These are phyloP conservation scores for Serendipita sp. DNA, from an alignment of 768 basidiomycete genomes.

Conservation along the genomic window DNA sequence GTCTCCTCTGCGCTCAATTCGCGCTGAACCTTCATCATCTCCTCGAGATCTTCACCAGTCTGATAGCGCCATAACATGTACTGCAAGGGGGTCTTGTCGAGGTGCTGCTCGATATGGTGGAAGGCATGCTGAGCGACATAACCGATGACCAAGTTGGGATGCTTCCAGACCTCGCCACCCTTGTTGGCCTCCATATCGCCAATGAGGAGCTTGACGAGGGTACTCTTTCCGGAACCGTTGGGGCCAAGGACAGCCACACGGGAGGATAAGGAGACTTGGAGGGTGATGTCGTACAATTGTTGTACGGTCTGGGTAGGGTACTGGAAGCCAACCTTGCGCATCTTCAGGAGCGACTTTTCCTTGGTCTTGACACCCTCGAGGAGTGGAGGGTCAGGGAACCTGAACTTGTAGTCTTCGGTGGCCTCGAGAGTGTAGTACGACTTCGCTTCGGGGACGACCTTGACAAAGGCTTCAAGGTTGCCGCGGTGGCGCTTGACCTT, in stretches of 20 bases:
- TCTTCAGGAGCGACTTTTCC: slow-evolving; percentile 92
- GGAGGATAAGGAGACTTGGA: slow-evolving; percentile 94
- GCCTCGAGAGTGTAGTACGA: slow-evolving; percentile 96
- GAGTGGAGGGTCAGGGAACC: slow-evolving; percentile 90
- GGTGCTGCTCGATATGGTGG: slow-evolving; percentile 97
- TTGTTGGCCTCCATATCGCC: slow-evolving; percentile 94
- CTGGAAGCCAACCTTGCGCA: slow-evolving; percentile 96
- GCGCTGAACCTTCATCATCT: slow-evolving; percentile 82
- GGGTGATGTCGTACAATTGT: slow-evolving; percentile 85
- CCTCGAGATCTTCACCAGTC: slow-evolving; percentile 96
- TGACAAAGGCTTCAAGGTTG: slow-evolving; percentile 88
- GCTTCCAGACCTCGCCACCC: slow-evolving; percentile 97
- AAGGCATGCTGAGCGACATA: slow-evolving; percentile 99
- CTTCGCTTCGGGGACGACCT: slow-evolving; percentile 89
- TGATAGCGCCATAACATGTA: slow-evolving; percentile 99
- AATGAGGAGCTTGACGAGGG: slow-evolving; percentile 90
- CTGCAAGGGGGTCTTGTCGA: slow-evolving; percentile 96
- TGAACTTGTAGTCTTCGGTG: slow-evolving; percentile 94
- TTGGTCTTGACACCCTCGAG: slow-evolving; percentile 99
- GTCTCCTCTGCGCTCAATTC: slow-evolving; percentile 75
- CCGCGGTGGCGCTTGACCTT: slow-evolving; percentile 91
- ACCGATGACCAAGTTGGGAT: slow-evolving; percentile 98
- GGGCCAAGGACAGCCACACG: slow-evolving; percentile 97
- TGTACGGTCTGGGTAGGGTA: slow-evolving; percentile 76
- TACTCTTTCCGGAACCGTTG: slow-evolving; percentile 97